phyloP scores from a whole-genome alignment of 768 basidiomycete species.

The Agrocybe pediades region DNA sequence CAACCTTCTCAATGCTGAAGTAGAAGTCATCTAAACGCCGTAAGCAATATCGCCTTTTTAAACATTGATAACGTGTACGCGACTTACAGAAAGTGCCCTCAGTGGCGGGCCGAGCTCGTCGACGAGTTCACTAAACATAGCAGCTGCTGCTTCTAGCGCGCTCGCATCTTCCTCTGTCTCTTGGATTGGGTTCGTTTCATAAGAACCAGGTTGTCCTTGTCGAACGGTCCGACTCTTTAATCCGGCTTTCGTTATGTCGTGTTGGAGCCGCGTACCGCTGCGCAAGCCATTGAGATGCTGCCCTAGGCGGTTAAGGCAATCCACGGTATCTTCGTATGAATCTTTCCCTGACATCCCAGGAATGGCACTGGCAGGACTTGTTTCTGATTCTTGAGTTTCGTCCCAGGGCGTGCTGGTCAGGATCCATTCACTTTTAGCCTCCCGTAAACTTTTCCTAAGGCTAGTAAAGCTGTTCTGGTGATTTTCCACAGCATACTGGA shows the following conservation, averaged over 20 bases:
- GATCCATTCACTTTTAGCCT: slow-evolving; percentile 87
- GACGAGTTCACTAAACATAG: slow-evolving; percentile 76
- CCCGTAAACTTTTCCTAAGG: slow-evolving; percentile 81
- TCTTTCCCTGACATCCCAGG: slow-evolving; percentile 36
- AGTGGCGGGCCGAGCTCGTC: slow-evolving; percentile 81
- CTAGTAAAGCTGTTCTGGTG: slow-evolving; percentile 91
- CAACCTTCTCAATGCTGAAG: slow-evolving; percentile 59
- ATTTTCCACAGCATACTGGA: slow-evolving; percentile 78
- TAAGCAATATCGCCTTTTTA: neutral
- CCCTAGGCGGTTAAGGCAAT: slow-evolving; percentile 84
- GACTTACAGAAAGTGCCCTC: slow-evolving; percentile 68
- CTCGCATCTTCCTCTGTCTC: slow-evolving; percentile 33
- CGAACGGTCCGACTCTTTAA: slow-evolving; percentile 24
- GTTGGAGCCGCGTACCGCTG: slow-evolving; percentile 81
- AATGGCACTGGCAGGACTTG: slow-evolving; percentile 15
- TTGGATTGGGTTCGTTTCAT: slow-evolving; percentile 7
- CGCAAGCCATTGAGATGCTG: slow-evolving; percentile 93
- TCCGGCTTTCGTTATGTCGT: slow-evolving; percentile 72
- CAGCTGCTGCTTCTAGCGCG: slow-evolving; percentile 63
- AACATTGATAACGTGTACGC: neutral
- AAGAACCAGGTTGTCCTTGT: slow-evolving; percentile 19
- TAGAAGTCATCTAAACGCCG: slow-evolving; percentile 55
- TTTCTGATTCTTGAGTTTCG: slow-evolving; percentile 23
- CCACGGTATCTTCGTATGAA: slow-evolving; percentile 86
- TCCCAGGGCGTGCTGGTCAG: slow-evolving; percentile 29